A percentile compares a stretch with the other conserved stretches of the same genome.
These are phyloP conservation scores for Trichoderma lentiforme DNA, from an alignment of 2,329 filamentous ascomycete species.

Conservation along the genomic window DNA sequence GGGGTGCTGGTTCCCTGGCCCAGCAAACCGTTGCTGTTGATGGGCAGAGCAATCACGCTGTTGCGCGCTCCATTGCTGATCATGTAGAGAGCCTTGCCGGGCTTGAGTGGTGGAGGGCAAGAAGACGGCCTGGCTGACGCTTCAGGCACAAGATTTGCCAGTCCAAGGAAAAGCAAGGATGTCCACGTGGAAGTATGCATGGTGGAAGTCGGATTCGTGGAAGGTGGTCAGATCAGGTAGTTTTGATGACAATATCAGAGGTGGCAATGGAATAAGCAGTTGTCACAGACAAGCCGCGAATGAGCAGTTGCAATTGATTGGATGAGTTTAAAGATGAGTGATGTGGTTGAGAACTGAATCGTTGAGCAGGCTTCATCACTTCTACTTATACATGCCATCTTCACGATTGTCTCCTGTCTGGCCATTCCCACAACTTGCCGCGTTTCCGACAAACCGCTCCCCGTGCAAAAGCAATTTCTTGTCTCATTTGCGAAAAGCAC, in stretches of 20 bases:
- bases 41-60: constrained; percentile 47
- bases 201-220: not conserved
- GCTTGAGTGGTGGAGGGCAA: not conserved
- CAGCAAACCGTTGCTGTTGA: constrained; percentile 46
- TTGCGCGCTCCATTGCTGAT: constrained; percentile 52
- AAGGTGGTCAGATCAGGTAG: not conserved
- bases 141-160: not conserved
- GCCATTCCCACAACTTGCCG: not conserved
- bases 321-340: not conserved
- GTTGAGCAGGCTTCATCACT: not conserved
- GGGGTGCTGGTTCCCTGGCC: constrained; percentile 39
- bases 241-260: not conserved
- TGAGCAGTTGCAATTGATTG: not conserved
- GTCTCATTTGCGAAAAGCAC: not conserved
- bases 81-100: constrained; percentile 51
- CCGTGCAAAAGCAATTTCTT: not conserved
- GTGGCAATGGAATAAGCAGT: not conserved
- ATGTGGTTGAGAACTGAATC: not conserved
- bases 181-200: constrained; percentile 9
- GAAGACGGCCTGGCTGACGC: not conserved
- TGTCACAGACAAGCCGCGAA: not conserved
- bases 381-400: not conserved
- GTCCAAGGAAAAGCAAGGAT: not conserved
- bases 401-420: not conserved
- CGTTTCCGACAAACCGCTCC: not conserved